Percentiles rank a stretch among this genome's conserved stretches.
Conservation (phyloP, 345 rosid genomes). For the Pugionium dolabratum region DNA sequence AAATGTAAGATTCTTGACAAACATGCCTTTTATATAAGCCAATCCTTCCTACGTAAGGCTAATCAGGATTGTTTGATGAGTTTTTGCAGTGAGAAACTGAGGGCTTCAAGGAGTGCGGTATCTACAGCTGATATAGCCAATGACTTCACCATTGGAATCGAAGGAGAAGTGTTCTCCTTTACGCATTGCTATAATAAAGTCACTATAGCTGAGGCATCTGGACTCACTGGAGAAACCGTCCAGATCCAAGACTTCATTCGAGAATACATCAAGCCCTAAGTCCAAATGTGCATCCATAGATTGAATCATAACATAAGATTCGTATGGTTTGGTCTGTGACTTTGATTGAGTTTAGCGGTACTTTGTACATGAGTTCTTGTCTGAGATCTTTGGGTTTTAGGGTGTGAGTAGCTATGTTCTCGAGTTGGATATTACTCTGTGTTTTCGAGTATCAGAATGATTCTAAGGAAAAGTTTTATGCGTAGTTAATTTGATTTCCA, state of each 20-base stretch:
- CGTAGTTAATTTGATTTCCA: not conserved
- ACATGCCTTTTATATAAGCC: not conserved
- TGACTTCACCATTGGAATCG: slow-evolving; percentile 73
- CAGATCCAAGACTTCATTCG: slow-evolving; percentile 72
- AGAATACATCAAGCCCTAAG: slow-evolving; percentile 67
- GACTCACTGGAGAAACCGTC: slow-evolving; percentile 64
- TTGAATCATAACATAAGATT: slow-evolving; percentile 7
- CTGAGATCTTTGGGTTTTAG: slow-evolving; percentile 11
- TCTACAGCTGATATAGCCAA: slow-evolving; percentile 83
- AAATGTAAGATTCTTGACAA: slow-evolving; percentile 59
- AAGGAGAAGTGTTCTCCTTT: slow-evolving; percentile 74
- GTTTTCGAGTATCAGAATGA: not conserved
- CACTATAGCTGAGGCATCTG: slow-evolving; percentile 74
- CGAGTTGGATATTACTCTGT: not conserved
- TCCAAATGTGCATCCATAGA: not conserved
- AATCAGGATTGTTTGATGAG: not conserved
- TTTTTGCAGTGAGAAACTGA: slow-evolving; percentile 24
- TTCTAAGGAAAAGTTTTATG: not conserved
- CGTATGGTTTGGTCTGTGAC: slow-evolving; percentile 24
- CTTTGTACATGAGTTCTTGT: slow-evolving; percentile 31
- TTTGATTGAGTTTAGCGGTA: slow-evolving; percentile 23
- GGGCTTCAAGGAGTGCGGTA: slow-evolving; percentile 65
- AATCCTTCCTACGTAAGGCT: not conserved
- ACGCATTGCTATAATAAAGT: slow-evolving; percentile 76
- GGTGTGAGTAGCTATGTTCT: slow-evolving; percentile 12